Percentiles rank a stretch among this genome's conserved stretches.
phyloP scores from a whole-genome alignment of 129 eudicot species.

The Ambrosia artemisiifolia region DNA sequence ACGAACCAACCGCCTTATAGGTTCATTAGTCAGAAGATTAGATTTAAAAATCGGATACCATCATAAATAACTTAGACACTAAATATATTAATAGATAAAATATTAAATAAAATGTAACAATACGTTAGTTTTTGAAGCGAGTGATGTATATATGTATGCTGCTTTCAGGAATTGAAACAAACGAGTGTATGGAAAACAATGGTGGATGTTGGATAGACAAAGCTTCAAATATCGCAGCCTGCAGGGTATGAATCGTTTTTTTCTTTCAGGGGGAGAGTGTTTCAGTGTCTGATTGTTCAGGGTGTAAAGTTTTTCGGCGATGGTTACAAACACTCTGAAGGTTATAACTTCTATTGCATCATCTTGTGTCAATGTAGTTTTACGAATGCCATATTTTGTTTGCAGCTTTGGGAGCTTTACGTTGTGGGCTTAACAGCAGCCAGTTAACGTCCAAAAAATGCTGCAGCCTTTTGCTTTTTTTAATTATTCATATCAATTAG shows the following conservation, averaged over 20 bases:
- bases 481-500: too few species aligned
- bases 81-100: too few species aligned
- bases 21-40: too few species aligned
- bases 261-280: conserved; percentile 86
- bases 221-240: conserved; percentile 73
- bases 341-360: conserved; percentile 30
- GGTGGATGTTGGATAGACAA: conserved; percentile 98
- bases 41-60: too few species aligned
- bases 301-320: conserved; percentile 86
- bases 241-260: conserved; percentile 55
- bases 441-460: too few species aligned
- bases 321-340: conserved; percentile 91
- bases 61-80: too few species aligned
- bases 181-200: conserved; percentile 83
- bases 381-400: background rate
- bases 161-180: conserved; percentile 72
- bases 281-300: conserved; percentile 79
- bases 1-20: too few species aligned
- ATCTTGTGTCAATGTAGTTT: background rate
- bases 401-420: conserved; percentile 80
- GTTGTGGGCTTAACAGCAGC: conserved; percentile 58
- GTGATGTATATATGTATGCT: conserved; percentile 12
- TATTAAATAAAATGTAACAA: too few species aligned
- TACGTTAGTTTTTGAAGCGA: too few species aligned
- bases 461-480: too few species aligned